Base-by-base conservation (phyloP, 768 basidiomycete genomes). In the Plicaturopsis crispa region DNA sequence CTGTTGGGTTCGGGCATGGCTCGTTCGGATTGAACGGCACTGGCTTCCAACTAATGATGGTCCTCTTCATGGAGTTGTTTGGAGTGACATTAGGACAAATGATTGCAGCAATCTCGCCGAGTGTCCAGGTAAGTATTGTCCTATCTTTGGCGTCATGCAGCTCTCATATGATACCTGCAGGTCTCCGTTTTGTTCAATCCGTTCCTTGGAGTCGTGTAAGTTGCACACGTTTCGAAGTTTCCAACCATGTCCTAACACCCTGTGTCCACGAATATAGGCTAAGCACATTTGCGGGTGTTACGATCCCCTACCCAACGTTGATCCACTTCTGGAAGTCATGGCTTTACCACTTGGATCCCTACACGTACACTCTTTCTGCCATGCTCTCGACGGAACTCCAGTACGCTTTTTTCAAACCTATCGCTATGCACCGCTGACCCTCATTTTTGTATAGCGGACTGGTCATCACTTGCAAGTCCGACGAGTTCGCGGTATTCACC, bases 181-280 rank as follows among this genome's bases (percentile, higher is more conserved):
- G 75, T 86, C 26, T 86, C 86, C 7, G 83, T 84, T 5, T 61
- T 90, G 39, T 82, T 80, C 63, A 89, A 85, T 55, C 87, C 88
- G 2, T 82, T 86, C 68, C 43, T 88, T 34, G 63, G 70, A 31
- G 55, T 80, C 22, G 63, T 82, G 26, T n/a, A n/a, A n/a, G n/a
- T n/a, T n/a, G n/a, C n/a, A n/a, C n/a, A n/a, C n/a, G n/a, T n/a
- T n/a, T n/a, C n/a, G n/a, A n/a, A n/a, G n/a, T n/a, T n/a, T n/a
- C n/a, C n/a, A n/a, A n/a, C n/a, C n/a, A n/a, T n/a, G n/a, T n/a
- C n/a, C n/a, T n/a, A n/a, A n/a, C n/a, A n/a, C n/a, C n/a, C n/a
- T n/a, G n/a, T n/a, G n/a, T n/a, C n/a, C n/a, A n/a, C n/a, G n/a
- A n/a, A n/a, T n/a, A n/a, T n/a, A n/a, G n/a, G n/a, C 72, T 88